phyloP scores from a whole-genome alignment of 164 flowering plant species.

The Nymphaea colorata region DNA sequence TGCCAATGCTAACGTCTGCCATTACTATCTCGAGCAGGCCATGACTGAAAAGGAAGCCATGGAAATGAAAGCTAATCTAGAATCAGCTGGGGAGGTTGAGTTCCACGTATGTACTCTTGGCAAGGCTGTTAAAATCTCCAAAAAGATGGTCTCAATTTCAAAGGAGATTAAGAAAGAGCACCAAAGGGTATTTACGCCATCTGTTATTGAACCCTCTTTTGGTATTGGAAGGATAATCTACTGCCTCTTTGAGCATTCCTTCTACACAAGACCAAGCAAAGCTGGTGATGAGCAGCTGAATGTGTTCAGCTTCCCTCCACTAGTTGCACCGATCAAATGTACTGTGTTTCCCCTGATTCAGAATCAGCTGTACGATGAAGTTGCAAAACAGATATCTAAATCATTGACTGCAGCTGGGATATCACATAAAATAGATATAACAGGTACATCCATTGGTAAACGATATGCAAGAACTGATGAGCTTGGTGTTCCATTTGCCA shows the following conservation, averaged over 20 bases:
- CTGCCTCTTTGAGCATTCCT: slow-evolving; percentile 85
- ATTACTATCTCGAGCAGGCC: slow-evolving; percentile 22
- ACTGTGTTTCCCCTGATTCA: slow-evolving; percentile 91
- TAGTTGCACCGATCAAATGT: slow-evolving; percentile 77
- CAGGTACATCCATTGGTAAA: slow-evolving; percentile 96
- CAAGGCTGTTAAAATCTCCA: slow-evolving; percentile 38
- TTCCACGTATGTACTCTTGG: slow-evolving; percentile 55
- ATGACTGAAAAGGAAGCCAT: slow-evolving; percentile 61
- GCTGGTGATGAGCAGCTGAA: slow-evolving; percentile 77
- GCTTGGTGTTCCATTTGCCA: slow-evolving; percentile 89
- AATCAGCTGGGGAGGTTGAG: slow-evolving; percentile 44
- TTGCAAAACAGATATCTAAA: slow-evolving; percentile 57
- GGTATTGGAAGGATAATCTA: slow-evolving; percentile 97
- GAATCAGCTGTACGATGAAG: slow-evolving; percentile 59
- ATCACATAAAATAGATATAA: slow-evolving; percentile 77
- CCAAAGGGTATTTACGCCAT: slow-evolving; percentile 85
- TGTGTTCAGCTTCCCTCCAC: slow-evolving; percentile 53
- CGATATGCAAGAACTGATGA: slow-evolving; percentile 97
- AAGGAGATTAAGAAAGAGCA: slow-evolving; percentile 59
- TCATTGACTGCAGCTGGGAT: slow-evolving; percentile 62
- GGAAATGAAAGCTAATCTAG: slow-evolving; percentile 58
- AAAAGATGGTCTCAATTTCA: slow-evolving; percentile 51
- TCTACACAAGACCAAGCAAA: slow-evolving; percentile 77
- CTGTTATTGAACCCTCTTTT: slow-evolving; percentile 95
- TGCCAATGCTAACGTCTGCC: slow-evolving; percentile 27